A percentile compares a stretch with the other conserved stretches of the same genome.
phyloP scores from a whole-genome alignment of 164 flowering plant genomes.

The Tetracentron sinense region DNA sequence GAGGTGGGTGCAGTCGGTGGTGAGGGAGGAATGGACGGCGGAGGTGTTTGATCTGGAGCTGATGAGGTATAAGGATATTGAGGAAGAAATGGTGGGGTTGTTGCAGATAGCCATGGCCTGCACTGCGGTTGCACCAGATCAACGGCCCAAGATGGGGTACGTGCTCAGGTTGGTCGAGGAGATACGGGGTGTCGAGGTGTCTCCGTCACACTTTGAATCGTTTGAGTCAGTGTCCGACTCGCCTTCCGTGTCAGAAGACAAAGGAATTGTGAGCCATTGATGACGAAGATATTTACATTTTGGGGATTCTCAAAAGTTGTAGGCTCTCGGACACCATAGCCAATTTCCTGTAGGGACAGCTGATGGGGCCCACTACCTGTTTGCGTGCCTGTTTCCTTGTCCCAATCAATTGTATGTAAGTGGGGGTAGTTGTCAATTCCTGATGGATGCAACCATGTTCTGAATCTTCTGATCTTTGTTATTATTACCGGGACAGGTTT shows the following conservation, averaged over 20 bases:
- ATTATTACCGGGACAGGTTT: too few relatives aligned
- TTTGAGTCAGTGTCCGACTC: constrained; percentile 63
- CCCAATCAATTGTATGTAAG: too few relatives aligned
- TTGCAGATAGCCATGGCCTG: constrained; percentile 78
- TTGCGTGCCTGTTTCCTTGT: too few relatives aligned
- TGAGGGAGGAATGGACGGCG: constrained; percentile 96
- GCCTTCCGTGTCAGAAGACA: constrained; percentile 63
- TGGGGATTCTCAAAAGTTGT: too few relatives aligned
- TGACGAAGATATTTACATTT: too few relatives aligned
- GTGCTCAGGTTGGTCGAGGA: constrained; percentile 79
- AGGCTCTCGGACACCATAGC: too few relatives aligned
- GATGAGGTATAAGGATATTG: constrained; percentile 82
- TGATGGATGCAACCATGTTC: too few relatives aligned
- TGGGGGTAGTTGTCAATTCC: too few relatives aligned
- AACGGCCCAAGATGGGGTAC: constrained; percentile 63
- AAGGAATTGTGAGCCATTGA: constrained; percentile 41
- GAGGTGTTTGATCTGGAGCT: constrained; percentile 93
- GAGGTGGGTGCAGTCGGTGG: constrained; percentile 90
- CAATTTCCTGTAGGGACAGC: too few relatives aligned
- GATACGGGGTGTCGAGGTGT: constrained; percentile 56
- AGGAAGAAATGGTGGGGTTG: constrained; percentile 90
- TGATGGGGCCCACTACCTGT: too few relatives aligned
- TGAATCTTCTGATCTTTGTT: too few relatives aligned
- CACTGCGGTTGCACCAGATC: constrained; percentile 53
- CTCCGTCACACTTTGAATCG: constrained; percentile 56